phyloP scores from a whole-genome alignment of 495 filamentous ascomycete species.

The Xylaria grammica region DNA sequence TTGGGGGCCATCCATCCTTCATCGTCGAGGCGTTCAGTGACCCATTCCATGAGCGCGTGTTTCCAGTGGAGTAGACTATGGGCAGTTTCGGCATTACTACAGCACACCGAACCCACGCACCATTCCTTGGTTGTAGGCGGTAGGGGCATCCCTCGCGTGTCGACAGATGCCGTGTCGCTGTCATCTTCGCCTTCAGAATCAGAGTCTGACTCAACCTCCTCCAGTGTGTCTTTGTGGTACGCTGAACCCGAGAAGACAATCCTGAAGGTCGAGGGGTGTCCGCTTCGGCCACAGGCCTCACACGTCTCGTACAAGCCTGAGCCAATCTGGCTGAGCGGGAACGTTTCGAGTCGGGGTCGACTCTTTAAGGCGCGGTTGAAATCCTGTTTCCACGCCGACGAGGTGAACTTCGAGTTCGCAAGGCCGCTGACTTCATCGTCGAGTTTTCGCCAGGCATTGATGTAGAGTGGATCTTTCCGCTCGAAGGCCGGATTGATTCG shows the following conservation, averaged over 20 bases:
- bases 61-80: constrained; percentile 80
- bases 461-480: constrained; percentile 67
- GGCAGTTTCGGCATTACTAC: constrained; percentile 68
- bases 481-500: constrained; percentile 78
- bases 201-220: constrained; percentile 60
- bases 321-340: constrained; percentile 33
- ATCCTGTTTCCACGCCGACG: constrained; percentile 70
- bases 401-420: constrained; percentile 72
- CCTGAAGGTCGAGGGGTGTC: constrained; percentile 67
- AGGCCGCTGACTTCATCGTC: constrained; percentile 72
- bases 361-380: constrained; percentile 70
- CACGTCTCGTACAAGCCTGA: constrained; percentile 58
- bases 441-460: constrained; percentile 74
- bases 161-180: constrained; percentile 42
- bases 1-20: constrained; percentile 54
- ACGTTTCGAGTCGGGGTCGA: constrained; percentile 57
- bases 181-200: constrained; percentile 38
- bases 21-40: constrained; percentile 62
- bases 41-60: constrained; percentile 71
- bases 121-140: constrained; percentile 45
- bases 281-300: constrained; percentile 76
- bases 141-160: constrained; percentile 39
- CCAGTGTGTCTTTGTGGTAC: constrained; percentile 72
- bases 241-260: constrained; percentile 69
- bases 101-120: constrained; percentile 57